Conservation (phyloP, 208 protist species). For the Crithidia mellificae region DNA sequence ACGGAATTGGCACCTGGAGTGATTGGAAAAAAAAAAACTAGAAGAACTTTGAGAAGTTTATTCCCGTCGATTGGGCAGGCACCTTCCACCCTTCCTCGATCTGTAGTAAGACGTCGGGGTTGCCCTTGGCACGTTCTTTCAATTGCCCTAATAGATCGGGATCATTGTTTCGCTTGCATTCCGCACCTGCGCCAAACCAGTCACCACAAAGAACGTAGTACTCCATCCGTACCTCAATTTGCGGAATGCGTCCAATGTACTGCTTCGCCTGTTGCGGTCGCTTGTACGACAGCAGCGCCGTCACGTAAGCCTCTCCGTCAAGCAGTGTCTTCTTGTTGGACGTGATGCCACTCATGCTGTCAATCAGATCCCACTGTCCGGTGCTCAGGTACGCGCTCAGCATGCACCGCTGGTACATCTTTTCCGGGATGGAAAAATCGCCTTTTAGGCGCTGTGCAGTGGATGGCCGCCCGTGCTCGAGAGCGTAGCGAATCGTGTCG, state of each 20-base stretch:
- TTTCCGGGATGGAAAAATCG: conserved; percentile 70
- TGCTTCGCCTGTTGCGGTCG: conserved; percentile 67
- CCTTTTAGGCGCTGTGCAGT: conserved; percentile 55
- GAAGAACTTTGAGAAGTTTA: conserved; percentile 55
- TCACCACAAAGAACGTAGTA: conserved; percentile 82
- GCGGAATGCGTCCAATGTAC: conserved; percentile 66
- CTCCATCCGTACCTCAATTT: conserved; percentile 77
- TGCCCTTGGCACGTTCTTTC: conserved; percentile 68
- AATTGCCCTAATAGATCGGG: conserved; percentile 63
- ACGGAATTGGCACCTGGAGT: background rate
- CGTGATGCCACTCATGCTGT: conserved; percentile 50
- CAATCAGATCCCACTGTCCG: conserved; percentile 73
- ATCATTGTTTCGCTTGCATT: conserved; percentile 68
- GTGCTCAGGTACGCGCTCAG: conserved; percentile 60
- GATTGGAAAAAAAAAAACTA: conserved; percentile 36
- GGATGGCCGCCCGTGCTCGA: conserved; percentile 59
- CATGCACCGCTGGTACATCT: conserved; percentile 73
- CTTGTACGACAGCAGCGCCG: conserved; percentile 50
- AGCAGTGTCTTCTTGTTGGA: conserved; percentile 51
- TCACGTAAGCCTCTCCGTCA: conserved; percentile 53
- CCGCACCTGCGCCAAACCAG: conserved; percentile 63
- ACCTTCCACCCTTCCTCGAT: conserved; percentile 81
- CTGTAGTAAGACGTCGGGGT: conserved; percentile 44
- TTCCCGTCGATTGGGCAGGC: conserved; percentile 38
- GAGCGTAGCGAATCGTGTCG: conserved; percentile 57